Base-by-base conservation (phyloP, 768 basidiomycete genomes). In the Xerocomellus dryophilus region DNA sequence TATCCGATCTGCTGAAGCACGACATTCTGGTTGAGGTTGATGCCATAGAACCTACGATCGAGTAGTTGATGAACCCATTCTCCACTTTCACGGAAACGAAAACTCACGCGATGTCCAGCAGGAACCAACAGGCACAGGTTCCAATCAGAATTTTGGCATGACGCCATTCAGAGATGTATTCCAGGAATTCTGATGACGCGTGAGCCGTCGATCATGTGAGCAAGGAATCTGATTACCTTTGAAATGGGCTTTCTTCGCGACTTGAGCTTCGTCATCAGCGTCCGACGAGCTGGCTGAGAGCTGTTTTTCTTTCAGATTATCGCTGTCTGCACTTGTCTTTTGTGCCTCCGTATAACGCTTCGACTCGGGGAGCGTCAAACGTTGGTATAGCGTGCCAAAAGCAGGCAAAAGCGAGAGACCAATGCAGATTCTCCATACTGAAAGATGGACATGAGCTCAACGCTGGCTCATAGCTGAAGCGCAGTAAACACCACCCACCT, bases 321-420 rank as follows among this genome's bases (percentile, higher is more conserved):
- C 67, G 38, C 67, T 53, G 11, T 69, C 72, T 2, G 61, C 64
- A 12, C 63, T 61, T 11, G n/a, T 34, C 5, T 50, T 48, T 54
- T 76, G 74, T 7, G 82, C 66, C 14, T 75, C 75, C 34, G 75
- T 65, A 60, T 66, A 87, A 10, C 84, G 81, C 27, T 74, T 80
- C 7, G 86, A 81, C 62, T 90, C 87, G 11, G 84, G 82, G 11
- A 90, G 79, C 0, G 84, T 88, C 40, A 92, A 73, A 3, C 89
- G 84, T 63, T 86, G 84, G 66, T 90, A 90, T 17, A 90, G 77
- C 5, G 88, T 89, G 17, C 67, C 85, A 47, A 88, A 84, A 0
- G 86, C 88, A 7, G 90, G 89, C 9, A 91, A 60, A 46, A 90
- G 78, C n/a, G 84, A 85, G 12, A 91, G 47, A n/a, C 86, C 88